Conservation (phyloP, 768 basidiomycete genomes). For the Xanthoconium stramineum region DNA sequence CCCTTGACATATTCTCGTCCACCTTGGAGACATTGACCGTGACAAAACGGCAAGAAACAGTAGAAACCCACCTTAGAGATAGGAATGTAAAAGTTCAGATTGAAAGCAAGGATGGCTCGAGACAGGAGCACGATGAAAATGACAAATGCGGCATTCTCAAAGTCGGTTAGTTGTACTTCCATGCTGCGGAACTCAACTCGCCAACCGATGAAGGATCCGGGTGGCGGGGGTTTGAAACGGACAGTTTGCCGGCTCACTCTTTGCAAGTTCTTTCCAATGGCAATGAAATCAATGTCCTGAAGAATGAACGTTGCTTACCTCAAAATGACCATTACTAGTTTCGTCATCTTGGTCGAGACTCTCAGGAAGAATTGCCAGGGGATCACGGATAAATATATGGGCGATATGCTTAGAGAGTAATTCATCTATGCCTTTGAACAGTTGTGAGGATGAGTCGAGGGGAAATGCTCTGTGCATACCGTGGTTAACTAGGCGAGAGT, state of each 20-base stretch:
- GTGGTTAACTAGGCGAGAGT: conserved; percentile 66
- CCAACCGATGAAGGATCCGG: conserved; percentile 92
- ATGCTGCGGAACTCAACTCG: conserved; percentile 97
- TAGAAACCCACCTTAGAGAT: conserved; percentile 76
- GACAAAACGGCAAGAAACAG: neutral
- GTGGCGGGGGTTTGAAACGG: conserved; percentile 97
- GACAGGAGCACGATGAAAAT: conserved; percentile 94
- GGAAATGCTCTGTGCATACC: conserved; percentile 42
- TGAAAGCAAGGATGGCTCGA: conserved; percentile 87
- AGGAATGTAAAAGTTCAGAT: conserved; percentile 93
- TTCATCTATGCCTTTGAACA: conserved; percentile 70
- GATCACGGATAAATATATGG: conserved; percentile 96
- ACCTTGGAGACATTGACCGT: conserved; percentile 51
- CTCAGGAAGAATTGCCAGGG: conserved; percentile 92
- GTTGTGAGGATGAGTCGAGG: neutral
- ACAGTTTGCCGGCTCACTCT: conserved; percentile 99
- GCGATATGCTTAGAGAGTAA: conserved; percentile 87
- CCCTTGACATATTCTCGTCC: conserved; percentile 92
- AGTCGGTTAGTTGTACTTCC: conserved; percentile 99
- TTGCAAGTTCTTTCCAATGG: conserved; percentile 76
- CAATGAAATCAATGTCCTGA: neutral
- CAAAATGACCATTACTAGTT: conserved; percentile 90
- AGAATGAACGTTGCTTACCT: conserved; percentile 44
- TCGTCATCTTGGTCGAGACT: conserved; percentile 89
- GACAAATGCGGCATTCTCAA: conserved; percentile 96